These are phyloP conservation scores for Penicillium decumbens DNA, from an alignment of 2,329 filamentous ascomycete genomes.

Conservation along the genomic window DNA sequence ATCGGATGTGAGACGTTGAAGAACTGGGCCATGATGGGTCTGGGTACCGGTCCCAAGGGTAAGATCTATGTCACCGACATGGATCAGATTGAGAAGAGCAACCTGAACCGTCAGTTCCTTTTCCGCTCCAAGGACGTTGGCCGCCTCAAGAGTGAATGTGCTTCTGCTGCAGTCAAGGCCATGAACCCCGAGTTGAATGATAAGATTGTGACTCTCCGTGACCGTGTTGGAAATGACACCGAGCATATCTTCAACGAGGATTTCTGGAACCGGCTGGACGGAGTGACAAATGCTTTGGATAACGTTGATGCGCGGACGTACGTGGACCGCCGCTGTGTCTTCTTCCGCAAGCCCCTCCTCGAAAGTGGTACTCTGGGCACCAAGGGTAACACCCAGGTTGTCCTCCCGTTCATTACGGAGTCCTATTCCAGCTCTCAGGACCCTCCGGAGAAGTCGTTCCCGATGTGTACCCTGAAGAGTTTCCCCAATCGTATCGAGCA, in stretches of 20 bases:
- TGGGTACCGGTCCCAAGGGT: constrained; percentile 81
- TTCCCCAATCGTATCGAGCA: constrained; percentile 99
- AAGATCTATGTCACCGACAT: constrained; percentile 93
- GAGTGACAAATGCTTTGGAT: constrained; percentile 94
- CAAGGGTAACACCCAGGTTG: constrained; percentile 96
- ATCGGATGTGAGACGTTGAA: constrained; percentile 99
- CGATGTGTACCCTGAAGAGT: constrained; percentile 94
- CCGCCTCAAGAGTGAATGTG: constrained; percentile 92
- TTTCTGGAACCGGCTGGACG: constrained; percentile 84
- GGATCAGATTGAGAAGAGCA: constrained; percentile 98
- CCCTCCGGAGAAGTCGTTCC: constrained; percentile 96
- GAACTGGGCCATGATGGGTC: constrained; percentile 98
- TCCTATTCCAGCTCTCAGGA: constrained; percentile 97
- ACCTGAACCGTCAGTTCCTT: constrained; percentile 93
- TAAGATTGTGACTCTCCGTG: constrained; percentile 79
- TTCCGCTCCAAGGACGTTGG: constrained; percentile 93
- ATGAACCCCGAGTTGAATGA: constrained; percentile 93
- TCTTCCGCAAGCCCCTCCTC: constrained; percentile 94
- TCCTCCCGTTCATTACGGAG: constrained; percentile 85
- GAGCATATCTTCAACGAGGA: constrained; percentile 90
- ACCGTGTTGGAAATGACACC: constrained; percentile 85
- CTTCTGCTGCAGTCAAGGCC: constrained; percentile 77
- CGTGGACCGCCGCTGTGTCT: constrained; percentile 91
- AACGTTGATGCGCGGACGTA: constrained; percentile 97
- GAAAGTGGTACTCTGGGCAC: constrained; percentile 98